phyloP scores from a whole-genome alignment of 192 early-diverging fungal genomes.

The Coemansia biformis region DNA sequence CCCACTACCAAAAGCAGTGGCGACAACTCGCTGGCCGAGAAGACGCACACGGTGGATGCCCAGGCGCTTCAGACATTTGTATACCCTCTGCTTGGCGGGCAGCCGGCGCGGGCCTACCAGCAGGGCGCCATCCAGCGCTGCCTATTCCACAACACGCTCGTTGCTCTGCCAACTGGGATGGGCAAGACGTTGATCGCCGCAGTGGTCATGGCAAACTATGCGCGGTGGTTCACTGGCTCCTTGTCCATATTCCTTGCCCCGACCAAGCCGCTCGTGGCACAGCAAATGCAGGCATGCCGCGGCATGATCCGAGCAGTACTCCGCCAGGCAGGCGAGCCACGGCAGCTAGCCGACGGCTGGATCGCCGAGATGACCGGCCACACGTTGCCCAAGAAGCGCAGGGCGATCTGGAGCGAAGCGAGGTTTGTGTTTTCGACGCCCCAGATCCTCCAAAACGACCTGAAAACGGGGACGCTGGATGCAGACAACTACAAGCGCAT shows the following conservation, averaged over 20 bases:
- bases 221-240: slow-evolving; percentile 84
- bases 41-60: slow-evolving; percentile 24
- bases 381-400: slow-evolving; percentile 50
- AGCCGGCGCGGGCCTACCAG: slow-evolving; percentile 75
- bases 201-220: slow-evolving; percentile 87
- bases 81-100: slow-evolving; percentile 42
- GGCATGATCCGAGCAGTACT: slow-evolving; percentile 72
- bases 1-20: slow-evolving; percentile 21
- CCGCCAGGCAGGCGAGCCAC: slow-evolving; percentile 28
- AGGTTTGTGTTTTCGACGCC: slow-evolving; percentile 85
- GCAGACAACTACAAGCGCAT: slow-evolving; percentile 54
- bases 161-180: slow-evolving; percentile 76
- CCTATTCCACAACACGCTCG: slow-evolving; percentile 79
- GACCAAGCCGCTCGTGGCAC: slow-evolving; percentile 83
- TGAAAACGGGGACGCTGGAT: slow-evolving; percentile 59
- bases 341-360: slow-evolving; percentile 12
- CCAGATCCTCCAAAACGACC: slow-evolving; percentile 82
- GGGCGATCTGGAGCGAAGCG: slow-evolving; percentile 57
- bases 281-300: slow-evolving; percentile 86
- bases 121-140: slow-evolving; percentile 74
- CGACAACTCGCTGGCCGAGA: slow-evolving; percentile 39
- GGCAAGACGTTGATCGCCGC: slow-evolving; percentile 96
- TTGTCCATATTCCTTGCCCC: slow-evolving; percentile 89
- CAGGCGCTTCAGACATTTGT: slow-evolving; percentile 34
- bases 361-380: slow-evolving; percentile 62